Conservation (phyloP, 495 filamentous ascomycete species). For the Letharia columbiana region DNA sequence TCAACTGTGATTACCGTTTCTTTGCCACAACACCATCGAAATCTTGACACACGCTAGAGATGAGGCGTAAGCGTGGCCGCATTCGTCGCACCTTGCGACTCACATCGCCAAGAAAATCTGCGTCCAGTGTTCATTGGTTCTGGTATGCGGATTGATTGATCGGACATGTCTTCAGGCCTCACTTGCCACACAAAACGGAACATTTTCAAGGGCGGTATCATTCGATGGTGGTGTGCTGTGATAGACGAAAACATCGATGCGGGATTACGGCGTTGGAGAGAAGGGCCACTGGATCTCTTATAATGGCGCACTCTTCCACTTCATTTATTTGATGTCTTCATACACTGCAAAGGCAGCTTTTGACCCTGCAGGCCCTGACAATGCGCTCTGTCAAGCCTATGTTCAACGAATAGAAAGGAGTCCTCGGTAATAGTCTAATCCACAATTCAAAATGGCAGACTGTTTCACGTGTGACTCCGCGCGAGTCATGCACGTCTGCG, state of each 20-base stretch:
- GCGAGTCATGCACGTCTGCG: slow-evolving; percentile 11
- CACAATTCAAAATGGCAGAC: neutral
- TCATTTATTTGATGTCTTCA: no score
- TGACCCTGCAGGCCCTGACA: no score
- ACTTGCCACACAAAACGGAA: neutral
- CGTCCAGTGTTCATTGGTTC: neutral
- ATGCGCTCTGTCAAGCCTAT: no score
- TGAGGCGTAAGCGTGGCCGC: neutral
- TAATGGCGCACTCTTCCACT: no score
- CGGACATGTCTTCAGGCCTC: neutral
- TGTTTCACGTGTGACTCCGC: slow-evolving; percentile 10
- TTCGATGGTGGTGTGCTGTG: neutral
- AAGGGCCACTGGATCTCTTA: no score
- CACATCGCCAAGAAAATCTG: neutral
- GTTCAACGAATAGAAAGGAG: no score
- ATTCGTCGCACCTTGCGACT: slow-evolving; percentile 1
- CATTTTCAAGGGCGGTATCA: neutral
- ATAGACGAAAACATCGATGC: neutral
- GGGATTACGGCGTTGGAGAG: neutral
- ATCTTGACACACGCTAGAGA: neutral
- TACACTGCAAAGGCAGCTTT: no score
- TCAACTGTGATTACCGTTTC: neutral
- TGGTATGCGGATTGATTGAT: no score
- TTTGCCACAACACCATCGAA: neutral
- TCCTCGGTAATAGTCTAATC: no score